These are phyloP conservation scores for Albifimbria verrucaria DNA, from an alignment of 2,329 filamentous ascomycete genomes.

Conservation along the genomic window DNA sequence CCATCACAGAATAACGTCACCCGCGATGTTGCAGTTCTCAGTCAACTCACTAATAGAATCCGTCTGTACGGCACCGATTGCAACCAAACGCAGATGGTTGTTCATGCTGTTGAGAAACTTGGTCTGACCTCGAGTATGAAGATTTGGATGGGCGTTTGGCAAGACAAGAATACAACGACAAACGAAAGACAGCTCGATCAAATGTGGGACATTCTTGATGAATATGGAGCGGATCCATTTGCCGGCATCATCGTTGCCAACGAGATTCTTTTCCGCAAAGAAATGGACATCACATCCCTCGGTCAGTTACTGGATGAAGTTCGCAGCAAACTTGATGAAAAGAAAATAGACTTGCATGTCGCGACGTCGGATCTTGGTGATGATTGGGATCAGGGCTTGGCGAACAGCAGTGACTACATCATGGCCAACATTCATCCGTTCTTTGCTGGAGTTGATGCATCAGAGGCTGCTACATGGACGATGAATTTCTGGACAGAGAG, in stretches of 20 bases:
- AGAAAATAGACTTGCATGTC: slow-evolving; percentile 68
- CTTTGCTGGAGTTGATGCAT: slow-evolving; percentile 74
- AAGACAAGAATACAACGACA: slow-evolving; percentile 78
- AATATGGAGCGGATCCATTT: slow-evolving; percentile 66
- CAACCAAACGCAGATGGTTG: slow-evolving; percentile 93
- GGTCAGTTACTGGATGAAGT: slow-evolving; percentile 64
- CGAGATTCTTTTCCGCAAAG: slow-evolving; percentile 72
- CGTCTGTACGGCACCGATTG: slow-evolving; percentile 94
- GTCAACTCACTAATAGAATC: slow-evolving; percentile 83
- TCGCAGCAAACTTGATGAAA: slow-evolving; percentile 65
- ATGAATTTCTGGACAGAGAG: slow-evolving; percentile 71
- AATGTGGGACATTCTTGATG: slow-evolving; percentile 79
- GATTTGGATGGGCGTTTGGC: slow-evolving; percentile 93
- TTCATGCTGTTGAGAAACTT: slow-evolving; percentile 75
- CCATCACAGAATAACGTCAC: slow-evolving; percentile 95
- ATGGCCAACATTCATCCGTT: slow-evolving; percentile 98
- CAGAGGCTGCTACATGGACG: slow-evolving; percentile 78
- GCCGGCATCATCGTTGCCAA: slow-evolving; percentile 80
- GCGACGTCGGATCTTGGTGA: slow-evolving; percentile 87
- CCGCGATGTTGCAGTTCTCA: slow-evolving; percentile 83
- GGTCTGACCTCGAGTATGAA: slow-evolving; percentile 71
- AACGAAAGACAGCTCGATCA: slow-evolving; percentile 77
- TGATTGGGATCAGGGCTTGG: slow-evolving; percentile 74
- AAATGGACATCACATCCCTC: slow-evolving; percentile 65
- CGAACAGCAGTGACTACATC: slow-evolving; percentile 72